Evolutionary conservation across 1,284 basidiomycete species (phyloP).

Genomic region (Pterula multifida): DNA sequence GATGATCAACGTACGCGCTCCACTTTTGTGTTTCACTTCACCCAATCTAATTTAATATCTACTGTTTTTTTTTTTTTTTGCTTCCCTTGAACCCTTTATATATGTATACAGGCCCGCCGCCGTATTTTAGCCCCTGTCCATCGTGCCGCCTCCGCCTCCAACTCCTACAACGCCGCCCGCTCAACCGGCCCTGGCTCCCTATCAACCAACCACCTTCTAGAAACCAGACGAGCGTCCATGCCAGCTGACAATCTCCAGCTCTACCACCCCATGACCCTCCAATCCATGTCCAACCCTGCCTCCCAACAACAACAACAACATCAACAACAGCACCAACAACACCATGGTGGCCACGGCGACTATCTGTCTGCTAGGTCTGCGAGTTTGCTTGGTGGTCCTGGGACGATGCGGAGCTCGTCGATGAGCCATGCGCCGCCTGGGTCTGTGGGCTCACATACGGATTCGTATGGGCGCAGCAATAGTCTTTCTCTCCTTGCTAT

Average conservation of each 20-base stretch:
- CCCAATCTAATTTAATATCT: slow-evolving; percentile 10
- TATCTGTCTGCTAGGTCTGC: background rate
- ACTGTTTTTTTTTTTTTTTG: slow-evolving; percentile 6
- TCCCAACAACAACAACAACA: background rate
- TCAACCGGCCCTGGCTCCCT: slow-evolving; percentile 14
- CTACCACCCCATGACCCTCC: slow-evolving; percentile 64
- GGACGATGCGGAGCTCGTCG: background rate
- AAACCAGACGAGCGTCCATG: slow-evolving; percentile 16
- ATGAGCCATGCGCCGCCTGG: background rate
- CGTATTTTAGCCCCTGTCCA: slow-evolving; percentile 74
- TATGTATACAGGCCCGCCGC: slow-evolving; percentile 56
- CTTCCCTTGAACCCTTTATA: slow-evolving; percentile 9
- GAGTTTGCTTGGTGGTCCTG: background rate
- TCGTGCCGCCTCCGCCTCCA: slow-evolving; percentile 53
- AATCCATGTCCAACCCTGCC: slow-evolving; percentile 21
- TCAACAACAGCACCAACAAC: background rate
- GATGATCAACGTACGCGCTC: slow-evolving; percentile 74
- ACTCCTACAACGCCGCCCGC: slow-evolving; percentile 20
- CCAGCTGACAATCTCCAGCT: slow-evolving; percentile 52
- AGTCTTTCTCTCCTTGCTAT: background rate
- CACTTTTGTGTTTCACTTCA: slow-evolving; percentile 10
- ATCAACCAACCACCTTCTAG: too few species aligned
- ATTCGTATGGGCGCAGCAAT: background rate
- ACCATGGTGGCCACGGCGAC: background rate
- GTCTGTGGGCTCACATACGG: background rate